These are phyloP conservation scores for Saccharomycopsis fibuligera DNA, from an alignment of 805 yeast species.

Conservation along the genomic window DNA sequence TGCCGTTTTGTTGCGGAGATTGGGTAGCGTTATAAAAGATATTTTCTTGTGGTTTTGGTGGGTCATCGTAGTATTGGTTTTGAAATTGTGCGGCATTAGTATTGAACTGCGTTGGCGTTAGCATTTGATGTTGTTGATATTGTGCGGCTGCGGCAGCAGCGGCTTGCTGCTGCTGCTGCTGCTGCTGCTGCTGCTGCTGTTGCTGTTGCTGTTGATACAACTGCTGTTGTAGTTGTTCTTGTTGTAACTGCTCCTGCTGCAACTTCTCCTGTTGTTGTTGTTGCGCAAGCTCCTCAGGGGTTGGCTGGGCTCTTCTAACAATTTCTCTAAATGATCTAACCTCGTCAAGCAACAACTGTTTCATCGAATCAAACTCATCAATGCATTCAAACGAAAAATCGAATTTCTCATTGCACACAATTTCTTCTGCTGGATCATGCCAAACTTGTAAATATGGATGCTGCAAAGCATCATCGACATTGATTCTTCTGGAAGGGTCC, in stretches of 20 bases:
- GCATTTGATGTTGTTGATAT: conserved; percentile 21
- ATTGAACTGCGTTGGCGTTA: conserved; percentile 23
- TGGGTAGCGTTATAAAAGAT: conserved; percentile 23
- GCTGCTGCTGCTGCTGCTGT: conserved; percentile 30
- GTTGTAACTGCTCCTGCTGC: conserved; percentile 23
- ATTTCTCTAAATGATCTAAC: conserved; percentile 71
- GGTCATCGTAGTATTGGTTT: conserved; percentile 28
- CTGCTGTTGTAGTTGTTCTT: conserved; percentile 25
- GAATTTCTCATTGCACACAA: conserved; percentile 70
- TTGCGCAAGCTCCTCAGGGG: conserved; percentile 22
- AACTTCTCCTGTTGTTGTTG: conserved; percentile 26
- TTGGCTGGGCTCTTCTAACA: conserved; percentile 65
- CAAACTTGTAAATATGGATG: conserved; percentile 87
- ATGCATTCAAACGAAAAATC: conserved; percentile 84
- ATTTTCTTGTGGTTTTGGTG: conserved; percentile 59
- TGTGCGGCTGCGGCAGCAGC: conserved; percentile 29
- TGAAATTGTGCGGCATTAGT: conserved; percentile 14
- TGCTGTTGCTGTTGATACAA: conserved; percentile 26
- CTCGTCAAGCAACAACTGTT: conserved; percentile 71
- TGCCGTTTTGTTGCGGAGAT: background rate
- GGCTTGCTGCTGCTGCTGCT: conserved; percentile 27
- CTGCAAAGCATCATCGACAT: conserved; percentile 79
- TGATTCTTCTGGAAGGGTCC: conserved; percentile 77
- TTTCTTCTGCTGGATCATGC: conserved; percentile 93
- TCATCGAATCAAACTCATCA: conserved; percentile 72